These are phyloP conservation scores for Malus hybrid DNA, from an alignment of 331 rosid genomes.

Conservation along the genomic window DNA sequence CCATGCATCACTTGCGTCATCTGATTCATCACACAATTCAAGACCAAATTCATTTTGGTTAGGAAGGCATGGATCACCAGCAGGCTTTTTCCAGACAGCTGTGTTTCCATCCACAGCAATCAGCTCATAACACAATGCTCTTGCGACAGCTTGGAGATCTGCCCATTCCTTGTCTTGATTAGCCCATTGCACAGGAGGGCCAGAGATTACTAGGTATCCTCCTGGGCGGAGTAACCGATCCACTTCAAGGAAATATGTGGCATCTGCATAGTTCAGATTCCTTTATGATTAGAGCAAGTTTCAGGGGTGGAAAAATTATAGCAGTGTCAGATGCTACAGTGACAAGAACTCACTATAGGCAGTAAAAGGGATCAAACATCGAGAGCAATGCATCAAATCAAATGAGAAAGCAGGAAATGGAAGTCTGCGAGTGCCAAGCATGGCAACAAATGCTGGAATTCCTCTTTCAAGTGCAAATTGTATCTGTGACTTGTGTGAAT, in stretches of 20 bases:
- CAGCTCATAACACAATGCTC: conserved; percentile 88
- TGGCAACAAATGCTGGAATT: conserved; percentile 93
- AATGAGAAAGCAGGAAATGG: conserved; percentile 91
- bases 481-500: conserved; percentile 93
- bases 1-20: conserved; percentile 80
- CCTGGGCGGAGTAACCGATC: conserved; percentile 95
- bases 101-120: conserved; percentile 88
- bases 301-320: background rate
- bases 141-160: conserved; percentile 89
- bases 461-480: conserved; percentile 98
- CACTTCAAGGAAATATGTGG: conserved; percentile 87
- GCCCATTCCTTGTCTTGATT: conserved; percentile 99
- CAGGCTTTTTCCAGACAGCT: conserved; percentile 90
- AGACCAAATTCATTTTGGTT: conserved; percentile 88
- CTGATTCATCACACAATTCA: conserved; percentile 63
- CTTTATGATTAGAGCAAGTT: conserved; percentile 5
- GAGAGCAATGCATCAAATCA: conserved; percentile 92
- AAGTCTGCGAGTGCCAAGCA: conserved; percentile 97
- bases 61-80: conserved; percentile 58
- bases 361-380: conserved; percentile 94
- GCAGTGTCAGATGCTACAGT: background rate
- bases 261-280: conserved; percentile 56
- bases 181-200: conserved; percentile 97
- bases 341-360: conserved; percentile 71
- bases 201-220: conserved; percentile 86